A percentile compares a stretch with the other conserved stretches of the same genome.
phyloP scores from a whole-genome alignment of 345 rosid species.

The Arabidopsis thaliana region DNA sequence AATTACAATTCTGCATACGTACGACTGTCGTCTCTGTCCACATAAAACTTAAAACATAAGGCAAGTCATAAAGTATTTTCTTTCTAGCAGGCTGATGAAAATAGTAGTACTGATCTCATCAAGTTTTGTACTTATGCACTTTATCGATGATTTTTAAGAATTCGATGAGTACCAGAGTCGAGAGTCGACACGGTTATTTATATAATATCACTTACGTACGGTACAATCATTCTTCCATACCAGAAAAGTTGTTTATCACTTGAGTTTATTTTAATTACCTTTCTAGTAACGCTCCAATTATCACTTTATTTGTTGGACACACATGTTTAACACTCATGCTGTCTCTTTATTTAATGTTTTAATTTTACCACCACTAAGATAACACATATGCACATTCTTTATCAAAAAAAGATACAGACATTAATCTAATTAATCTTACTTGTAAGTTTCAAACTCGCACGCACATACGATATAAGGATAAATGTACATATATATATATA shows the following conservation, averaged over 20 bases:
- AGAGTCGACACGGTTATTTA: background rate
- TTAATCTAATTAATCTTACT: background rate
- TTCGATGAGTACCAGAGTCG: background rate
- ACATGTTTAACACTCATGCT: slow-evolving; percentile 41
- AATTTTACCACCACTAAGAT: slow-evolving; percentile 6
- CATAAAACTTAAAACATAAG: slow-evolving; percentile 16
- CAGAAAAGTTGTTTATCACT: slow-evolving; percentile 10
- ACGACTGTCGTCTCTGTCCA: slow-evolving; percentile 7
- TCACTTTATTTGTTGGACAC: slow-evolving; percentile 32
- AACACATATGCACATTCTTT: background rate
- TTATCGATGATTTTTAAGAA: background rate
- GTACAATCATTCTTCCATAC: background rate
- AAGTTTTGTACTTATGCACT: background rate
- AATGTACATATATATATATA: background rate
- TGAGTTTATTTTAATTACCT: slow-evolving; percentile 2
- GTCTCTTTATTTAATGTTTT: slow-evolving; percentile 5
- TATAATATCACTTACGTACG: background rate
- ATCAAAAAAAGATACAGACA: background rate
- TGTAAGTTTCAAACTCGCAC: background rate
- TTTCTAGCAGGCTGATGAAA: background rate
- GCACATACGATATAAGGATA: slow-evolving; percentile 3
- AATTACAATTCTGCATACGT: background rate
- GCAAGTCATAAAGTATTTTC: background rate
- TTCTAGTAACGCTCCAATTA: slow-evolving; percentile 37
- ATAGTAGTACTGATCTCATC: background rate